phyloP scores from a whole-genome alignment of 2,329 filamentous ascomycete species.

The Botryotinia calthae region DNA sequence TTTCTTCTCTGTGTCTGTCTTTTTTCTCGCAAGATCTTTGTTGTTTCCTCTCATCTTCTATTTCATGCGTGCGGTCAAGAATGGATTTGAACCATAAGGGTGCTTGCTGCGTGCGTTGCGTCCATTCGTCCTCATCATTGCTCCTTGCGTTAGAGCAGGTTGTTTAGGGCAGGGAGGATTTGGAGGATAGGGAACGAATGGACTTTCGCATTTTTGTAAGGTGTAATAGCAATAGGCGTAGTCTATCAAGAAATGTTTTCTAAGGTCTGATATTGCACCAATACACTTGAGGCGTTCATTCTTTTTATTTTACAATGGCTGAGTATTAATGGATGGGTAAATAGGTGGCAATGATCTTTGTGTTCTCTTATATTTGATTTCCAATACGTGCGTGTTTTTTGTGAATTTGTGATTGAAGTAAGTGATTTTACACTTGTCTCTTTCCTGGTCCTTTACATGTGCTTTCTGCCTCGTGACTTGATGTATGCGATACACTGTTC shows the following conservation, averaged over 20 bases:
- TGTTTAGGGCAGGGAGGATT: conserved; percentile 32
- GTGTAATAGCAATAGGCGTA: conserved; percentile 43
- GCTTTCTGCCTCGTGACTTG: background rate
- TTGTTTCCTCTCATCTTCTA: conserved; percentile 32
- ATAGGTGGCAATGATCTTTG: conserved; percentile 12
- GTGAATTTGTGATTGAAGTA: background rate
- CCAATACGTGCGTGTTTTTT: background rate
- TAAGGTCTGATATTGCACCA: conserved; percentile 19
- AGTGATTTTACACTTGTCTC: background rate
- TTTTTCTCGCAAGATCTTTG: conserved; percentile 37
- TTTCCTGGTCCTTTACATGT: background rate
- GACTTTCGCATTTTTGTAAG: conserved; percentile 39
- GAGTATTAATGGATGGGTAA: conserved; percentile 14
- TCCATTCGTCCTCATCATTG: conserved; percentile 32
- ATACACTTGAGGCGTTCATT: conserved; percentile 19
- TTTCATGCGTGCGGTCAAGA: conserved; percentile 32
- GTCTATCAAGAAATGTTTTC: conserved; percentile 34
- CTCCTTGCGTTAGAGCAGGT: conserved; percentile 21
- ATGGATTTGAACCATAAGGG: conserved; percentile 36
- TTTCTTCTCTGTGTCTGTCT: conserved; percentile 37
- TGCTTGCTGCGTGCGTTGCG: conserved; percentile 27
- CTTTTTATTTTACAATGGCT: conserved; percentile 15
- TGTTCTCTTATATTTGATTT: background rate
- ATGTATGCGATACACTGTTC: background rate
- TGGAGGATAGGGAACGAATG: conserved; percentile 29